Base-by-base conservation (phyloP, 2,329 filamentous ascomycete species). In the Aschersonia sp. region DNA sequence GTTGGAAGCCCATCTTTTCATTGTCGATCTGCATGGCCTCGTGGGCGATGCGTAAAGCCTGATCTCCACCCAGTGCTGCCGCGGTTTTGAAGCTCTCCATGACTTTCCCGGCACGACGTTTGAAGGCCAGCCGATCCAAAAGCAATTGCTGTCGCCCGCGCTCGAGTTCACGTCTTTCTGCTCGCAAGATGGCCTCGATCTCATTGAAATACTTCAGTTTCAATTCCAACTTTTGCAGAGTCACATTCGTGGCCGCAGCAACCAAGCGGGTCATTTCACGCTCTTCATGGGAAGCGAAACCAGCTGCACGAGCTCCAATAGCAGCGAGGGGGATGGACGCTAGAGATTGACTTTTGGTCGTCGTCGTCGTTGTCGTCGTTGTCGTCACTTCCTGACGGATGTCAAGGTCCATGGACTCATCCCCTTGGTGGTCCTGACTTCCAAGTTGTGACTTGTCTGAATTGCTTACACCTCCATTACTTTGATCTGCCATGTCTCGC, bases 171-270 rank as follows among this genome's bases (percentile, higher is more conserved):
- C 89, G 79, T 50, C 90, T 83, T 69, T 98, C 92, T 5, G 89
- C 87, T 57, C 94, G 85, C 45, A 98, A 73, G 43, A 95, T 83
- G 14, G 85, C 77, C 66, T 98, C 92, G 76, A 98, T 89, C 64
- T 98, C 92, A 57, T 86, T 84, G 66, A 98, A 98, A 63, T 97
- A 94, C 59, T 87, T 83, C 50, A 98, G 75, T 68, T 98, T 98
- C 57, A 97, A 72, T 66, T 97, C 88, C 52, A 97, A 81, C 67
- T 98, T 98, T 61, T 95, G 84, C 35, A 97, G 72, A n/a, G 87
- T 90, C 10, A 94, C 75, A 61, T 98, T 98, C 46, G 95, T 87
- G 0, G 88, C 87, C 5, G 88, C 84, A 2, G 88, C 90, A 8
- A 98, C 87, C 44, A 97, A 79, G 12, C 88, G 84, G 22, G 89